phyloP scores from a whole-genome alignment of 1,284 basidiomycete species.

The Leccinum subrobustum region DNA sequence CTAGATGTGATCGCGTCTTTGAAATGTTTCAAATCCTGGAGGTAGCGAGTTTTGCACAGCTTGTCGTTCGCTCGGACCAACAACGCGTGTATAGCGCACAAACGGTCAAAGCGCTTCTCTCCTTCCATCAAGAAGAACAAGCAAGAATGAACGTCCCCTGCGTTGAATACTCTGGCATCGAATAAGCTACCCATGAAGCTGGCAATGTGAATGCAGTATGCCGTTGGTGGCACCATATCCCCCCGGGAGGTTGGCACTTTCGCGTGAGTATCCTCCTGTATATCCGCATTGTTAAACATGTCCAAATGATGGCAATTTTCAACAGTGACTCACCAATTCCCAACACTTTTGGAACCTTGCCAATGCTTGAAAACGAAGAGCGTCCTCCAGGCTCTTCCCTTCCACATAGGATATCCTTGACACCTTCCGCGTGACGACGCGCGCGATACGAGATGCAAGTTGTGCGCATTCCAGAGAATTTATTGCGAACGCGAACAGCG shows the following conservation, averaged over 20 bases:
- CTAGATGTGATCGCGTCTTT: conserved; percentile 10
- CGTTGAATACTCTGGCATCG: conserved; percentile 18
- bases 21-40: conserved; percentile 17
- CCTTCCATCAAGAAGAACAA: conserved; percentile 25
- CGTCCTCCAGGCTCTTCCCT: conserved; percentile 15
- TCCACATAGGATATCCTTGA: conserved; percentile 13
- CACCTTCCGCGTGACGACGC: conserved; percentile 14
- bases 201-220: conserved; percentile 30
- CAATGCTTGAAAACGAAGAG: conserved; percentile 20
- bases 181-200: conserved; percentile 35
- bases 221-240: conserved; percentile 3
- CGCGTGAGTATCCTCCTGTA: conserved; percentile 19
- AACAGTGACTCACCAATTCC: conserved; percentile 22
- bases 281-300: background rate
- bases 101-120: conserved; percentile 20
- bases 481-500: conserved; percentile 22
- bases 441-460: conserved; percentile 24
- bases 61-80: conserved; percentile 31
- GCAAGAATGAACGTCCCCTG: conserved; percentile 31
- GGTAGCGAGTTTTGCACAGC: conserved; percentile 32
- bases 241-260: background rate
- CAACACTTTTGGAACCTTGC: conserved; percentile 24
- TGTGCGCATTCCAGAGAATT: conserved; percentile 10
- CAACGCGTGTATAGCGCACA: conserved; percentile 32
- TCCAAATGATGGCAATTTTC: background rate